Evolutionary conservation across 2,329 filamentous ascomycete genomes (phyloP).

Genomic region (Sporothrix brasiliensis): DNA sequence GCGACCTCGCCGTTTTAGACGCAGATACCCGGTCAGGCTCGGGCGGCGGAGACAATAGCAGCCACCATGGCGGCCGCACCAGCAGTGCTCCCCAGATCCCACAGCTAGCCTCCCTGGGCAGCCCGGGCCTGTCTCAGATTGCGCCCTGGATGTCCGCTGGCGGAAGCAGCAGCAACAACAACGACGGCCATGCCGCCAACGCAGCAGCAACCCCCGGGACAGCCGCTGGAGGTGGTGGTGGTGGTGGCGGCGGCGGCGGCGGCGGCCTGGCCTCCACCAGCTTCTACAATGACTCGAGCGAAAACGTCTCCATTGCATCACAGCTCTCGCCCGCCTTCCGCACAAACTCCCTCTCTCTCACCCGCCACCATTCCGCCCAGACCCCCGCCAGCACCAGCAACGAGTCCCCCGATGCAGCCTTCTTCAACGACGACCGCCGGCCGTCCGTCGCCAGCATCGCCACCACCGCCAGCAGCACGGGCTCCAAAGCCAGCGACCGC

Average conservation of each 20-base stretch:
- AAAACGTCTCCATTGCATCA: conserved; percentile 63
- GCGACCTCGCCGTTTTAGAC: conserved; percentile 70
- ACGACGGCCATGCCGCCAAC: conserved; percentile 34
- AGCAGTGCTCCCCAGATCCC: conserved; percentile 61
- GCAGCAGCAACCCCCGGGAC: neutral
- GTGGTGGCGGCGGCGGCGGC: conserved; percentile 41
- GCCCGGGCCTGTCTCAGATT: conserved; percentile 55
- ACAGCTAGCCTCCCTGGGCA: conserved; percentile 60
- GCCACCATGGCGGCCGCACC: neutral
- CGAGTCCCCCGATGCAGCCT: conserved; percentile 64
- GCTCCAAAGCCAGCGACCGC: conserved; percentile 73
- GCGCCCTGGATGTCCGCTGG: conserved; percentile 61
- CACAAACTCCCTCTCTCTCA: conserved; percentile 44
- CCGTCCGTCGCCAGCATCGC: conserved; percentile 88
- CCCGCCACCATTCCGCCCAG: conserved; percentile 12
- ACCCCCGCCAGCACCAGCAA: conserved; percentile 48
- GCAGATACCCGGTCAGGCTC: neutral
- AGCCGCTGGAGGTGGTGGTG: conserved; percentile 35
- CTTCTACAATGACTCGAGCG: conserved; percentile 77
- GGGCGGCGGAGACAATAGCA: neutral
- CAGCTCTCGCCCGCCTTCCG: conserved; percentile 74
- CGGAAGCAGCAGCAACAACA: conserved; percentile 37
- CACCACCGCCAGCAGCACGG: conserved; percentile 77
- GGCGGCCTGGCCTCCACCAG: conserved; percentile 51
- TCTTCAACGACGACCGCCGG: conserved; percentile 71